phyloP scores from a whole-genome alignment of 1,284 basidiomycete genomes.

The Pseudozyma pruni region DNA sequence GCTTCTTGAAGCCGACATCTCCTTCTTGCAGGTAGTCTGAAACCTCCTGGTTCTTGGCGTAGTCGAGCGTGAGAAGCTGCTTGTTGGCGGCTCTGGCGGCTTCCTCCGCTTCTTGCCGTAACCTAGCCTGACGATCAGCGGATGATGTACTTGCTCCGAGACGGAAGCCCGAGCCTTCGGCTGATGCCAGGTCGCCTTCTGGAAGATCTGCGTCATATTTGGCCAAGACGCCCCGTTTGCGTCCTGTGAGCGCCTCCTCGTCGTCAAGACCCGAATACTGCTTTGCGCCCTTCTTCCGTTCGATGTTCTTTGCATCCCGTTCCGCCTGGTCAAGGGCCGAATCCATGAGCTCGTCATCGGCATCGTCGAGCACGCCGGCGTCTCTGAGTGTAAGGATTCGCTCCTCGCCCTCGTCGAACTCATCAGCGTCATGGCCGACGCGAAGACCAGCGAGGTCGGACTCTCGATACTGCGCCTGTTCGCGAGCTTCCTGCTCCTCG shows the following conservation, averaged over 20 bases:
- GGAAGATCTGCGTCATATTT: conserved; percentile 94
- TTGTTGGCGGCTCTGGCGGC: conserved; percentile 70
- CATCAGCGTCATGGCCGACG: conserved; percentile 91
- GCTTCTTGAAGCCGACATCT: conserved; percentile 91
- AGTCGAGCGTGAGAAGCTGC: conserved; percentile 83
- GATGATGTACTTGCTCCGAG: conserved; percentile 40
- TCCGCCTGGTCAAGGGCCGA: conserved; percentile 89
- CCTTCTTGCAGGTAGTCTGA: conserved; percentile 90
- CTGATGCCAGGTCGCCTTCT: conserved; percentile 69
- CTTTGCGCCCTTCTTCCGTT: conserved; percentile 86
- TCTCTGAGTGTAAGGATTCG: conserved; percentile 96
- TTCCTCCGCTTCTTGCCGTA: conserved; percentile 72
- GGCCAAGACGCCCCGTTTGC: conserved; percentile 83
- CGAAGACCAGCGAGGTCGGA: conserved; percentile 88
- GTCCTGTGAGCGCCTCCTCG: conserved; percentile 77
- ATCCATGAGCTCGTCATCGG: conserved; percentile 97
- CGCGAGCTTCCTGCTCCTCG: conserved; percentile 74
- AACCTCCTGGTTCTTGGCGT: conserved; percentile 81
- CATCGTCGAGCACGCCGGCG: conserved; percentile 89
- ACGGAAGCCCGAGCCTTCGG: conserved; percentile 45
- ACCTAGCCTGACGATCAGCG: conserved; percentile 69
- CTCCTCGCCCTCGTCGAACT: conserved; percentile 84
- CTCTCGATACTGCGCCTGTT: conserved; percentile 75
- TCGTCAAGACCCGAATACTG: conserved; percentile 97
- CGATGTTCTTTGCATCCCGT: conserved; percentile 79